phyloP scores from a whole-genome alignment of 108 stramenopile species.

The Fragilariopsis cylindrus region DNA sequence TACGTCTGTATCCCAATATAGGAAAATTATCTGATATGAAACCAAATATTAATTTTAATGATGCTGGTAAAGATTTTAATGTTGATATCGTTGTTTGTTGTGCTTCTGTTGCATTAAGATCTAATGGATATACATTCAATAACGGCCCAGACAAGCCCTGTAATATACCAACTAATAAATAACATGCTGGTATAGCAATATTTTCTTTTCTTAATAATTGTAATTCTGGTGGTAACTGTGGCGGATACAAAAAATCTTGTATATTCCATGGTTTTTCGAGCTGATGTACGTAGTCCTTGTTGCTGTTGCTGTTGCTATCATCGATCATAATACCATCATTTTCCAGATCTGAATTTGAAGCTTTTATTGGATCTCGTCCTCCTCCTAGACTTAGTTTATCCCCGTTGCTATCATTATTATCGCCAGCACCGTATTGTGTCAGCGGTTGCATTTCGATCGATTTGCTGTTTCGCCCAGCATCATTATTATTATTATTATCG shows the following conservation, averaged over 20 bases:
- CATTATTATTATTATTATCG: not conserved
- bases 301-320: not conserved
- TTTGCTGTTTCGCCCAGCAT: not conserved
- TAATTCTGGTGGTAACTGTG: slow-evolving; percentile 61
- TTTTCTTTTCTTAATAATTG: slow-evolving; percentile 78
- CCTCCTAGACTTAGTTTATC: not conserved
- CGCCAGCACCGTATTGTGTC: not conserved
- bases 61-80: slow-evolving; percentile 63
- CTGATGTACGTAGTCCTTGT: not conserved
- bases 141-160: slow-evolving; percentile 76
- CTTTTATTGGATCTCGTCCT: slow-evolving; percentile 10
- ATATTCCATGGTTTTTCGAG: slow-evolving; percentile 27
- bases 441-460: slow-evolving; percentile 10
- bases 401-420: not conserved
- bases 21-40: slow-evolving; percentile 77
- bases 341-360: not conserved
- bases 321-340: not conserved
- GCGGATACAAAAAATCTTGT: slow-evolving; percentile 59
- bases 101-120: slow-evolving; percentile 78
- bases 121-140: slow-evolving; percentile 80
- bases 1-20: slow-evolving; percentile 67
- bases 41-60: slow-evolving; percentile 79
- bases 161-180: slow-evolving; percentile 74
- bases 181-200: slow-evolving; percentile 81
- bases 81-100: slow-evolving; percentile 73